Percentiles rank a stretch among this genome's conserved stretches.
These are phyloP conservation scores for Lotus japonicus DNA, from an alignment of 306 rosid genomes.

Conservation along the genomic window DNA sequence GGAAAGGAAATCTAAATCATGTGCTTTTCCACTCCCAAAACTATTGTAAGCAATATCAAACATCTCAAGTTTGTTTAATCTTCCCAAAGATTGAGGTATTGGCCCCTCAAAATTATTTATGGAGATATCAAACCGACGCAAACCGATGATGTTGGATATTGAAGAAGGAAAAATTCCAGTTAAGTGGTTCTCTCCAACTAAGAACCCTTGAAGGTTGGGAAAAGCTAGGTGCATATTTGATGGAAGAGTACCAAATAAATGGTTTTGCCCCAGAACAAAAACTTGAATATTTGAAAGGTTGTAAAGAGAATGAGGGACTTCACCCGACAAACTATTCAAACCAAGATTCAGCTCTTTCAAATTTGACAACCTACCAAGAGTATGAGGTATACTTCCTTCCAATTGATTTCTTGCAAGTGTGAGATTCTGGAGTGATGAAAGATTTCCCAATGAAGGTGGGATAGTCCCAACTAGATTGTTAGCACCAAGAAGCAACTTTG, in stretches of 20 bases:
- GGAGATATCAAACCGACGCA: background rate
- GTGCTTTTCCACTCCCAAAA: conserved; percentile 15
- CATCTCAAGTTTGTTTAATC: background rate
- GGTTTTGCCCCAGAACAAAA: background rate
- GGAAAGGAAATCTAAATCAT: conserved; percentile 17
- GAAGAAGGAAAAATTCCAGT: conserved; percentile 6
- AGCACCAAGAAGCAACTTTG: background rate
- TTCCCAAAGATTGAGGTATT: conserved; percentile 13
- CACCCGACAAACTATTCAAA: background rate
- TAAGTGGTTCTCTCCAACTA: background rate
- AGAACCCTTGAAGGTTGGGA: background rate
- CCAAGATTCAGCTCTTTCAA: background rate
- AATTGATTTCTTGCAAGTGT: background rate
- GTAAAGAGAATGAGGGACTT: conserved; percentile 18
- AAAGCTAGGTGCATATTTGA: conserved; percentile 16
- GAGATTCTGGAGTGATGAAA: background rate
- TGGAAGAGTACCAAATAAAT: background rate
- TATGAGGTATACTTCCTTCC: conserved; percentile 12
- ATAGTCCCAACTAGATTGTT: conserved; percentile 21
- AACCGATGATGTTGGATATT: conserved; percentile 14
- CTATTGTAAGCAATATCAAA: background rate
- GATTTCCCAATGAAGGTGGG: conserved; percentile 22
- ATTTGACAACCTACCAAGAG: conserved; percentile 14
- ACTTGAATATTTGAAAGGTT: conserved; percentile 10
- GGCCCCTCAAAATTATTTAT: background rate